Base-by-base conservation (phyloP, 345 rosid genomes). In the Anacardium occidentale region DNA sequence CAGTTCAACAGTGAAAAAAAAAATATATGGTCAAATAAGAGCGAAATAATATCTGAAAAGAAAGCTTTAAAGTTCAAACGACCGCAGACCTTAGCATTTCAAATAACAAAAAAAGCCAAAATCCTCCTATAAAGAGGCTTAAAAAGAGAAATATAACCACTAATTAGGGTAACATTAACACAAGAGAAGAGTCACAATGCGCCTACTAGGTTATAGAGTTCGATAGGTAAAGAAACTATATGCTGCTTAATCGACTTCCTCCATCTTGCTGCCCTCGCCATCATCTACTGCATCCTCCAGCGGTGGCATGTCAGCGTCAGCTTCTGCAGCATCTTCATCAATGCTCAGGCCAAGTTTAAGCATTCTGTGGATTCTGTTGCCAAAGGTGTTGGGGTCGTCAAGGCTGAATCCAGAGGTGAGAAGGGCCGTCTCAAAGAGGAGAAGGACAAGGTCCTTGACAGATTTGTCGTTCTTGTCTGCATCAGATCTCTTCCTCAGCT, bases 191-290 rank as follows among this genome's bases (percentile, higher is more conserved):
- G 63, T 13, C 22, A 18, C n/a, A 29, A 72, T 63, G 21, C 17
- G 0, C 12, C 6, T 6, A 11, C 20, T 44, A 44, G 18, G 42
- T 37, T 37, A 37, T 37, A 37, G 42, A 5, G 42, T 37, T 37
- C 42, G 42, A 37, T 37, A 5, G 1, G 9, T 37, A 8, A 50
- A 50, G 10, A 50, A 50, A 17, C 5, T 14, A 14, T 2, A 50
- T 14, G 5, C 18, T 13, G 53, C 75, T 87, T 85, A 90, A 64
- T 92, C 97, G 18, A 92, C 97, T 73, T 90, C 97, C 80, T 92
- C 97, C 96, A 92, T 92, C 93, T 92, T 92, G 96, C 89, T 83
- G 56, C 91, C 92, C 76, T 92, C 93, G 0, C 89, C 92, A 51
- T 88, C 90, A 0, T 70, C 91, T 14, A 86, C 97, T 0, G 83